Evolutionary conservation across 2,329 filamentous ascomycete species (phyloP).

Genomic region (Fusarium austroafricanum): DNA sequence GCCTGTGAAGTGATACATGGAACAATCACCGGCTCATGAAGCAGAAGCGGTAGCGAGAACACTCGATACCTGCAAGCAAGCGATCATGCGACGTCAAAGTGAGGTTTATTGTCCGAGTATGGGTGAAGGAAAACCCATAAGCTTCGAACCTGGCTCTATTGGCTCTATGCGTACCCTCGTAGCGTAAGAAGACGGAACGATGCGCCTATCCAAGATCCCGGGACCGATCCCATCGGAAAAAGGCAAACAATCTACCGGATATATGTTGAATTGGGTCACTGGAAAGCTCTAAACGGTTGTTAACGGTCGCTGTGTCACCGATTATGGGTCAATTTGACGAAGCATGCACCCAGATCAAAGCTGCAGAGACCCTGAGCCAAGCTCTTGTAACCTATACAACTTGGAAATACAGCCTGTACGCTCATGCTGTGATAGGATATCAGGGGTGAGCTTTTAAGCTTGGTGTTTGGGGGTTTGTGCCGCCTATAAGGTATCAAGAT

Average conservation of each 20-base stretch:
- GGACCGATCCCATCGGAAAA: conserved; percentile 2
- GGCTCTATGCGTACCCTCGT: not conserved
- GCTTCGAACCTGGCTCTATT: not conserved
- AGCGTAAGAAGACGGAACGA: conserved; percentile 11
- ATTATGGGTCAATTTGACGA: not conserved
- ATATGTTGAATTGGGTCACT: conserved; percentile 3
- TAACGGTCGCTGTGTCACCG: conserved; percentile 15
- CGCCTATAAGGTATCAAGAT: conserved; percentile 27
- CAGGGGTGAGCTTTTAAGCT: conserved; percentile 4
- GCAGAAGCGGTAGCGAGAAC: conserved; percentile 7
- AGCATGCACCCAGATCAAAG: not conserved
- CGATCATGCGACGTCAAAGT: conserved; percentile 9
- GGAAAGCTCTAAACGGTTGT: conserved; percentile 13
- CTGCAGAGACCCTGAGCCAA: not conserved
- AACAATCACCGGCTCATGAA: conserved; percentile 25
- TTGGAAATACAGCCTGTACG: conserved; percentile 30
- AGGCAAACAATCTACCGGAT: conserved; percentile 4
- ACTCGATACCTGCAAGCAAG: conserved; percentile 22
- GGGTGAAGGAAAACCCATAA: not conserved
- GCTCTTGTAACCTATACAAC: conserved; percentile 26
- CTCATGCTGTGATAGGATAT: conserved; percentile 36
- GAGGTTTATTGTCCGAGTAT: conserved; percentile 1
- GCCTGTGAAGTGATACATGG: conserved; percentile 19
- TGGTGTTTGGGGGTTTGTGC: not conserved
- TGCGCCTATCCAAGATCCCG: not conserved